phyloP scores from a whole-genome alignment of 2,329 filamentous ascomycete species.

The Dichotomopilus funicola region DNA sequence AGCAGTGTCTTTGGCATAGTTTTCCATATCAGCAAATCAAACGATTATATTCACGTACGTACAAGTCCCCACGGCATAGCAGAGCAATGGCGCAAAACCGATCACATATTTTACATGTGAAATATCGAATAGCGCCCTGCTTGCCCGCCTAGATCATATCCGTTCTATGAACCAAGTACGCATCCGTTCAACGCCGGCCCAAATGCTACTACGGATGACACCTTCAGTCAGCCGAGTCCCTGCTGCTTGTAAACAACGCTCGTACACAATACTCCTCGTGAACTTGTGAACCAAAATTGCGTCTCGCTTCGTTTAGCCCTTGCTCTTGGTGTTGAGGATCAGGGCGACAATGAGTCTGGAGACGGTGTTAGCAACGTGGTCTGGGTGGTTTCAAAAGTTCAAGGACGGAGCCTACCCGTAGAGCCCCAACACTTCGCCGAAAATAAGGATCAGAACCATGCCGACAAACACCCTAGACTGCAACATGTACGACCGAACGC shows the following conservation, averaged over 20 bases:
- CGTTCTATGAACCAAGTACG: conserved; percentile 24
- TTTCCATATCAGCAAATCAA: neutral
- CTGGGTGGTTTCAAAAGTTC: neutral
- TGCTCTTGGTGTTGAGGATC: conserved; percentile 84
- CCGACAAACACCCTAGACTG: conserved; percentile 95
- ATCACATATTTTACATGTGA: neutral
- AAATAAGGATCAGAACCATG: conserved; percentile 98
- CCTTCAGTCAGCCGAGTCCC: conserved; percentile 7
- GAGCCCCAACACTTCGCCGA: conserved; percentile 91
- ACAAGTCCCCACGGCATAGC: neutral
- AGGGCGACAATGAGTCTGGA: conserved; percentile 81
- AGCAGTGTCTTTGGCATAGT: neutral
- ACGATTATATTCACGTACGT: neutral
- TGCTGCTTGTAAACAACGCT: conserved; percentile 13
- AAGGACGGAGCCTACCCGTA: conserved; percentile 61
- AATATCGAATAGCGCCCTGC: conserved; percentile 9
- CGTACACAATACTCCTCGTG: conserved; percentile 11
- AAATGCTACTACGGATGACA: conserved; percentile 18
- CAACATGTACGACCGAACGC: conserved; percentile 91
- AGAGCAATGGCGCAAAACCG: too few species aligned
- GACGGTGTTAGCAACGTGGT: conserved; percentile 16
- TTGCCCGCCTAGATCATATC: conserved; percentile 6
- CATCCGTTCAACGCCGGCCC: conserved; percentile 25
- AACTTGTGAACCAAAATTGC: conserved; percentile 1
- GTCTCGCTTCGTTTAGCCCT: conserved; percentile 39